A percentile compares a stretch with the other conserved stretches of the same genome.
Evolutionary conservation across 768 basidiomycete genomes (phyloP).

Genomic region (Nidularia sp.): DNA sequence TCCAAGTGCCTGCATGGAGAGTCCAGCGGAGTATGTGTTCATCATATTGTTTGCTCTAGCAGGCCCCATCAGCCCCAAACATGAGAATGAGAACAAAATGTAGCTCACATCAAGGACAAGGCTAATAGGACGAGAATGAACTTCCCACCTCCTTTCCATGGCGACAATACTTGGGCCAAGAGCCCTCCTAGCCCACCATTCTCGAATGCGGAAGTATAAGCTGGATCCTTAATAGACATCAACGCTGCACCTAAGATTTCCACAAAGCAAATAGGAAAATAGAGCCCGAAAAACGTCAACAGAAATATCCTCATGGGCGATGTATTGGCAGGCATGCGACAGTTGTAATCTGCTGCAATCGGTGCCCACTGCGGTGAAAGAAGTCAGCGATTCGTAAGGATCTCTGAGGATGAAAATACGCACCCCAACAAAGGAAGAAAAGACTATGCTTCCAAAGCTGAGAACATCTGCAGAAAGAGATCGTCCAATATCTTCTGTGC

Average conservation of each 20-base stretch:
- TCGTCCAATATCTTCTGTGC: not conserved
- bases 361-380: not conserved
- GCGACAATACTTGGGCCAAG: conserved; percentile 35
- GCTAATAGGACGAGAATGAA: conserved; percentile 28
- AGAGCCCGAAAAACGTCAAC: not conserved
- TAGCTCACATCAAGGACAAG: not conserved
- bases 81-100: not conserved
- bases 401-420: not conserved
- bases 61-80: no score
- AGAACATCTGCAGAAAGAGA: not conserved
- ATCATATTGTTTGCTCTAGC: not conserved
- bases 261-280: not conserved
- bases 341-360: not conserved
- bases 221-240: conserved; percentile 34
- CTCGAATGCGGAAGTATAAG: conserved; percentile 33
- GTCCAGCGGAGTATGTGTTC: conserved; percentile 2
- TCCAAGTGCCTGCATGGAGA: conserved; percentile 1
- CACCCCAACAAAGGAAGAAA: not conserved
- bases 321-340: not conserved
- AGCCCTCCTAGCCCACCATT: conserved; percentile 39
- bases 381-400: not conserved
- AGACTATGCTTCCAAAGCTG: not conserved
- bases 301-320: not conserved
- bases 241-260: conserved; percentile 30
- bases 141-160: conserved; percentile 33